A percentile compares a stretch with the other conserved stretches of the same genome.
Evolutionary conservation across 345 rosid genomes (phyloP).

Genomic region (Salix arbutifolia): DNA sequence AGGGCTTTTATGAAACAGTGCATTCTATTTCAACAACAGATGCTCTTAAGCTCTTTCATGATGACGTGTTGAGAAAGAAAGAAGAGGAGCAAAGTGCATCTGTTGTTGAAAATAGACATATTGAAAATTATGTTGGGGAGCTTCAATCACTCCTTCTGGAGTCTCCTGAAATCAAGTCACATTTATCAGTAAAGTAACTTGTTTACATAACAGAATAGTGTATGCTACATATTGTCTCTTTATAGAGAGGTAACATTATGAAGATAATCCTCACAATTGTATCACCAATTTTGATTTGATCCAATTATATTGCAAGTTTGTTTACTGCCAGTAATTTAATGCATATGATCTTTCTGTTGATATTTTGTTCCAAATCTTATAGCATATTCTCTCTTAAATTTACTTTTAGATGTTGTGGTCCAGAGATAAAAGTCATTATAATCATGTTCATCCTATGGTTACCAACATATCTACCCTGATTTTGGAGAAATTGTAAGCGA

Average conservation of each 20-base stretch:
- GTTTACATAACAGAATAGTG: neutral
- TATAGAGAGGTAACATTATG: neutral
- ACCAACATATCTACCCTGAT: neutral
- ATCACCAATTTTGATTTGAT: neutral
- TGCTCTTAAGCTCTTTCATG: slow-evolving; percentile 48
- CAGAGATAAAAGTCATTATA: neutral
- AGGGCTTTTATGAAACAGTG: slow-evolving; percentile 40
- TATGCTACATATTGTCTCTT: neutral
- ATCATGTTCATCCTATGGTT: neutral
- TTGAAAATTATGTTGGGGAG: slow-evolving; percentile 39
- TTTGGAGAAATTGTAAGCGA: neutral
- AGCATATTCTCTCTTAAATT: neutral
- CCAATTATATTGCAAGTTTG: neutral
- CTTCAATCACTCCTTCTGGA: slow-evolving; percentile 50
- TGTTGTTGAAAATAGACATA: too few species aligned
- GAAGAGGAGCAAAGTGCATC: slow-evolving; percentile 26
- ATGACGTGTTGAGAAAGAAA: slow-evolving; percentile 30
- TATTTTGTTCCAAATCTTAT: neutral
- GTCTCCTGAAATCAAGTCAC: slow-evolving; percentile 41
- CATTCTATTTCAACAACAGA: slow-evolving; percentile 45
- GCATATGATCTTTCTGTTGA: neutral
- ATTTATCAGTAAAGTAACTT: slow-evolving; percentile 11
- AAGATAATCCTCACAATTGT: neutral
- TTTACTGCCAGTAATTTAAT: neutral
- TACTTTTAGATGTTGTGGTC: neutral